Base-by-base conservation (phyloP, 768 basidiomycete species). In the Neoboletus magnificus region DNA sequence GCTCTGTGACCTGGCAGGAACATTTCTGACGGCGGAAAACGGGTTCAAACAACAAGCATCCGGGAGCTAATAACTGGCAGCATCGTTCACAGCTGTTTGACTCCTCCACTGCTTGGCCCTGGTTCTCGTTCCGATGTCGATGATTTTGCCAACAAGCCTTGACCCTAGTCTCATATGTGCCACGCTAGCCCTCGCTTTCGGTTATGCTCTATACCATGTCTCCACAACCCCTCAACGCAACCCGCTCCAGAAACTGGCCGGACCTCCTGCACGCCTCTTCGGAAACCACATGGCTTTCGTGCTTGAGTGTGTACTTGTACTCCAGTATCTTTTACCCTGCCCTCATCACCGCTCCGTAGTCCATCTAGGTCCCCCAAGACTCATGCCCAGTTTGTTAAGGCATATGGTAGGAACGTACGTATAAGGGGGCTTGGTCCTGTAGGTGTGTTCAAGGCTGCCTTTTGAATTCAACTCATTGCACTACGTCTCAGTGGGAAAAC, bases 371-470 rank as follows among this genome's bases (percentile, higher is more conserved):
- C 86, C 5, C 78, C 80, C 9, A 74, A 62, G 58, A 77, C 76
- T 1, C 81, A 89, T 57, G 81, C 85, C 41, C 61, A 67, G 11
- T 80, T 81, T 50, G 77, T 82, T 9, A 66, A 78, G 56, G 75
- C 76, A 50, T 89, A 87, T 64, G 91, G 91, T 4, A 79, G 86
- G 54, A 85, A 81, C 47, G 77, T 91, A 40, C 82, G 85, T 36
- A 79, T 92, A 48, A 79, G 82, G 44, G 90, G 89, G 4, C 56
- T 86, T 13, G 79, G 81, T 45, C 85, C 86, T 49, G 89, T 91
- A 71, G 57, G 89, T 77, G n/a, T 12, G 36, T 30, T 46, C 43
- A 11, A 49, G 25, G 29, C 6, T 27, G 22, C 29, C 41, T 37
- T n/a, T 37, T 6, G 50, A 33, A 52, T 45, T 25, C 29, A 18